Conservation (phyloP, 78 protist genomes). For the Dictyostelium intermedium region DNA sequence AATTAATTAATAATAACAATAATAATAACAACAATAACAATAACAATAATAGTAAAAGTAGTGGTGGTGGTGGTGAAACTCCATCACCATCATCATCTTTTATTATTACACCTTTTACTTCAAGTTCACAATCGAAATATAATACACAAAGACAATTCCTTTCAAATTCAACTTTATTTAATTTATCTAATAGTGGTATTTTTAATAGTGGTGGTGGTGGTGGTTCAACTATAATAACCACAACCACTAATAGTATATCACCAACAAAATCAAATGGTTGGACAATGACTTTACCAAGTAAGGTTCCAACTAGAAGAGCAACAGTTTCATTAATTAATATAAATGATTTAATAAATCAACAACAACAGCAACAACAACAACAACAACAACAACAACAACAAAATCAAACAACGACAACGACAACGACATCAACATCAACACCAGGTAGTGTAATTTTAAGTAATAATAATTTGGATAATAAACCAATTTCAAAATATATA, state of each 20-base stretch:
- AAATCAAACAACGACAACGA: neutral
- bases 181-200: neutral
- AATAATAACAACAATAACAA: neutral
- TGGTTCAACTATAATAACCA: neutral
- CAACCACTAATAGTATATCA: neutral
- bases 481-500: conserved; percentile 27
- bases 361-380: no score
- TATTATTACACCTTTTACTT: conserved; percentile 7
- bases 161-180: neutral
- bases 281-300: conserved; percentile 53
- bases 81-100: neutral
- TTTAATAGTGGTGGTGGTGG: neutral
- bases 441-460: neutral
- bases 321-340: conserved; percentile 20
- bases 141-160: neutral
- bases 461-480: neutral
- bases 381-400: neutral
- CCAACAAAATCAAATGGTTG: conserved; percentile 8
- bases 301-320: conserved; percentile 58
- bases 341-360: neutral
- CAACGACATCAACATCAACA: neutral
- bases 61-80: neutral
- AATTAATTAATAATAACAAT: neutral
- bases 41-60: neutral
- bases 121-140: conserved; percentile 24